Conservation (phyloP, 129 eudicot species). For the Logfia minima region DNA sequence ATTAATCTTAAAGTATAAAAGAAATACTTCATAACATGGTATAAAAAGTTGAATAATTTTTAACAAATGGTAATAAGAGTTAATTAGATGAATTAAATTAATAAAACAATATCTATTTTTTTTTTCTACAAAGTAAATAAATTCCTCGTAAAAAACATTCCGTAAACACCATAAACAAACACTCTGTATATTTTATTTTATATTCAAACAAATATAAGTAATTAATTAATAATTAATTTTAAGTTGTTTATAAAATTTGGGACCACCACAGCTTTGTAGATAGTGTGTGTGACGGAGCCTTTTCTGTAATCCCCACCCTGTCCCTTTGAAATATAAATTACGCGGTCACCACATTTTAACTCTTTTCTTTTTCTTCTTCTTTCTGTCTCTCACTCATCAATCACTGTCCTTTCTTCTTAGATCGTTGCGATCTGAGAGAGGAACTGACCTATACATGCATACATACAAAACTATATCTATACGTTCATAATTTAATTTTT, state of each 20-base stretch:
- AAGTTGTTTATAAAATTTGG: neutral
- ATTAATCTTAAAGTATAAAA: too few species aligned
- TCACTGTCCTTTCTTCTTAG: slow-evolving; percentile 33
- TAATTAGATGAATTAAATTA: too few species aligned
- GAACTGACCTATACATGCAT: slow-evolving; percentile 4
- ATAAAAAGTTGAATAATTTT: too few species aligned
- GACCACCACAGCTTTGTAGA: slow-evolving; percentile 19
- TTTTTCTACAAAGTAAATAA: too few species aligned
- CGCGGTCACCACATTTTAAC: slow-evolving; percentile 51
- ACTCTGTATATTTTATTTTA: too few species aligned
- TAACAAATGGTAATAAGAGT: too few species aligned
- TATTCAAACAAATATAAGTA: too few species aligned
- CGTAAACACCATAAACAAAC: too few species aligned
- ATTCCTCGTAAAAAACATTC: too few species aligned
- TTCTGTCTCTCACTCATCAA: slow-evolving; percentile 18
- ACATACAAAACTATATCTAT: neutral
- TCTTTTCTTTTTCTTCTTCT: slow-evolving; percentile 20
- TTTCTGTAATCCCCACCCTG: slow-evolving; percentile 19
- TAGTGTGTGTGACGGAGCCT: neutral
- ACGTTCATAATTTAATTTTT: neutral
- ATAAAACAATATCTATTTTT: too few species aligned
- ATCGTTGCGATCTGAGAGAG: slow-evolving; percentile 62
- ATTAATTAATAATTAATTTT: neutral
- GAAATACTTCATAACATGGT: too few species aligned
- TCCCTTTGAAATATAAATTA: slow-evolving; percentile 59